Evolutionary conservation across 208 protist genomes (phyloP).

Genomic region (Crithidia brevicula): DNA sequence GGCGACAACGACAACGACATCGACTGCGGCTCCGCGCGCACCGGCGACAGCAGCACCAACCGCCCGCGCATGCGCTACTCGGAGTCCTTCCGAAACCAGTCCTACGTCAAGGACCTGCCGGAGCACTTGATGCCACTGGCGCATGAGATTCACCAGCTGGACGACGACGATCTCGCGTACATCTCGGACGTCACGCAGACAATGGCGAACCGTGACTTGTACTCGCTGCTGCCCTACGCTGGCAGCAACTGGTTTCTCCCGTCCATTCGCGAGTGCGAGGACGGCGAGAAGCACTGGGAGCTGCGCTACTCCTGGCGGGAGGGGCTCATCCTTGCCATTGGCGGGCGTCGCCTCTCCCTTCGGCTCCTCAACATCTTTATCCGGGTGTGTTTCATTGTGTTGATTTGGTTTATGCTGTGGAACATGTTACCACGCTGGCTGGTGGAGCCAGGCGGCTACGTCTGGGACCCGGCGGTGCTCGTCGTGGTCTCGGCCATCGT

Average conservation of each 20-base stretch:
- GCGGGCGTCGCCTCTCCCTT: conserved; percentile 55
- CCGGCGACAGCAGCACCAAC: neutral
- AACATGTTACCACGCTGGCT: conserved; percentile 64
- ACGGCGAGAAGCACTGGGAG: conserved; percentile 48
- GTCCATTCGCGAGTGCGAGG: conserved; percentile 44
- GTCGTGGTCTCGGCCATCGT: conserved; percentile 69
- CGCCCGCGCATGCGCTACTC: conserved; percentile 22
- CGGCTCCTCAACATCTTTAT: conserved; percentile 67
- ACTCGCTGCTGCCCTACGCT: conserved; percentile 77
- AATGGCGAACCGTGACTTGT: conserved; percentile 65
- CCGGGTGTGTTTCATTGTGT: conserved; percentile 57
- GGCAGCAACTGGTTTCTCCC: conserved; percentile 83
- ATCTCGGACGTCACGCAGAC: conserved; percentile 58
- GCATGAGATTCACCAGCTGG: conserved; percentile 52
- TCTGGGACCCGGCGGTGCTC: conserved; percentile 73
- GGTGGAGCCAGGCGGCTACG: conserved; percentile 69
- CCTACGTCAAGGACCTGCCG: conserved; percentile 42
- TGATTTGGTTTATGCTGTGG: conserved; percentile 77
- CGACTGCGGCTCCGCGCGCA: conserved; percentile 1
- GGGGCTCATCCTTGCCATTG: conserved; percentile 52
- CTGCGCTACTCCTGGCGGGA: conserved; percentile 47
- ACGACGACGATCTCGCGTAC: conserved; percentile 52
- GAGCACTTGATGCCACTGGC: conserved; percentile 59
- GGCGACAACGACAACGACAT: neutral
- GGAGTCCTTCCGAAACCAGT: conserved; percentile 34